These are phyloP conservation scores for Neopestalotiopsis clavispora DNA, from an alignment of 2,329 filamentous ascomycete genomes.

Conservation along the genomic window DNA sequence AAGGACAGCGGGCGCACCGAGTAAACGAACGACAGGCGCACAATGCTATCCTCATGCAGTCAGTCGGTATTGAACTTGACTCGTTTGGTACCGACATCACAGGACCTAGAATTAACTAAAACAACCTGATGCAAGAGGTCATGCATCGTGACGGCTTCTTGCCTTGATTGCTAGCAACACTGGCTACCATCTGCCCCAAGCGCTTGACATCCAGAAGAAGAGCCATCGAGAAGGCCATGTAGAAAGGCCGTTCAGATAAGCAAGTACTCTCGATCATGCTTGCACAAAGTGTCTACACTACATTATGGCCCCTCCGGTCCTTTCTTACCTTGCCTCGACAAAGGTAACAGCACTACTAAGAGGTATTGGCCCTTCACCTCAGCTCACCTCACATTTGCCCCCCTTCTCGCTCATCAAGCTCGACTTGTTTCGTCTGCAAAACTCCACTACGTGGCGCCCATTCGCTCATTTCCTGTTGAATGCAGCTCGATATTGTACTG, in stretches of 20 bases:
- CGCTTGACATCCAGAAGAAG: not conserved
- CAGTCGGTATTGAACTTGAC: constrained; percentile 26
- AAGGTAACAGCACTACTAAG: constrained; percentile 23
- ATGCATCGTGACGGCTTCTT: constrained; percentile 39
- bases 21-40: not conserved
- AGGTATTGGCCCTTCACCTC: constrained; percentile 20
- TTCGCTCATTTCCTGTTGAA: not conserved
- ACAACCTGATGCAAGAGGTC: constrained; percentile 32
- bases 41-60: constrained; percentile 16
- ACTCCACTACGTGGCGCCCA: not conserved
- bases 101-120: constrained; percentile 26
- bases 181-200: constrained; percentile 12
- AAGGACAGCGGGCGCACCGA: not conserved
- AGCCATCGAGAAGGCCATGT: not conserved
- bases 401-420: not conserved
- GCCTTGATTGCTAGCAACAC: constrained; percentile 33
- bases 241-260: not conserved
- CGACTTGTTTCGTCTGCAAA: not conserved
- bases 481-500: constrained; percentile 20
- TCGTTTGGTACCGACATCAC: constrained; percentile 23
- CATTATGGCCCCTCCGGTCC: not conserved
- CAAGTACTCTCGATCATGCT: not conserved
- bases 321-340: constrained; percentile 20
- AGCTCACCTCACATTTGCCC: not conserved
- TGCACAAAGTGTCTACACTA: not conserved